These are phyloP conservation scores for Fragaria nilgerrensis DNA, from an alignment of 306 rosid genomes.

Conservation along the genomic window DNA sequence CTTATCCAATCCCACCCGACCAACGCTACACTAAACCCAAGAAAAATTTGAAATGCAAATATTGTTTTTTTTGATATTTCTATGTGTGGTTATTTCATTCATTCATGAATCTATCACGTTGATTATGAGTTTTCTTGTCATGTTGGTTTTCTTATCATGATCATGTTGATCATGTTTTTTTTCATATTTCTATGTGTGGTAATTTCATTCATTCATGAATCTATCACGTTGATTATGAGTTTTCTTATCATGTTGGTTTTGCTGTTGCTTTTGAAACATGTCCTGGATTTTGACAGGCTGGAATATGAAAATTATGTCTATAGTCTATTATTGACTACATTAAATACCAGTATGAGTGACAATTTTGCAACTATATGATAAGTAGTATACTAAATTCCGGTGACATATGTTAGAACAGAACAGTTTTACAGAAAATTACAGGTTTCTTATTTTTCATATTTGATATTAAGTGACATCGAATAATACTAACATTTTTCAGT, in stretches of 20 bases:
- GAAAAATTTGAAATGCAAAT: no score
- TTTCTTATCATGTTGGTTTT: not conserved
- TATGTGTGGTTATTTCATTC: not conserved
- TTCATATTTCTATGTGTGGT: no score
- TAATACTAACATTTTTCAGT: not conserved
- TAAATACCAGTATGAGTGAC: not conserved
- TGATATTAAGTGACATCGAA: not conserved
- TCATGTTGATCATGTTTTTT: no score
- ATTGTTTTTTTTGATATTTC: no score
- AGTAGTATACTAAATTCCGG: not conserved
- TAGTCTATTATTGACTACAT: not conserved
- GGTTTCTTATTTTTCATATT: not conserved
- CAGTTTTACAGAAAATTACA: not conserved
- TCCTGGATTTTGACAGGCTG: not conserved
- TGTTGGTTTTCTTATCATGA: not conserved
- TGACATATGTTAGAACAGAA: not conserved
- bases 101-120: not conserved
- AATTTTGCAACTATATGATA: not conserved
- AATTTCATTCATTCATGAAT: not conserved
- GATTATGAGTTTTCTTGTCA: not conserved
- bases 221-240: not conserved
- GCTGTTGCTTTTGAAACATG: not conserved
- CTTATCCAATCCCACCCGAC: no score
- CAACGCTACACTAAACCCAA: no score
- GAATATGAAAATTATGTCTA: not conserved